Evolutionary conservation across 768 basidiomycete genomes (phyloP), one percentile per base, ranked within the genome.

Genomic region (Calocybe indica): DNA sequence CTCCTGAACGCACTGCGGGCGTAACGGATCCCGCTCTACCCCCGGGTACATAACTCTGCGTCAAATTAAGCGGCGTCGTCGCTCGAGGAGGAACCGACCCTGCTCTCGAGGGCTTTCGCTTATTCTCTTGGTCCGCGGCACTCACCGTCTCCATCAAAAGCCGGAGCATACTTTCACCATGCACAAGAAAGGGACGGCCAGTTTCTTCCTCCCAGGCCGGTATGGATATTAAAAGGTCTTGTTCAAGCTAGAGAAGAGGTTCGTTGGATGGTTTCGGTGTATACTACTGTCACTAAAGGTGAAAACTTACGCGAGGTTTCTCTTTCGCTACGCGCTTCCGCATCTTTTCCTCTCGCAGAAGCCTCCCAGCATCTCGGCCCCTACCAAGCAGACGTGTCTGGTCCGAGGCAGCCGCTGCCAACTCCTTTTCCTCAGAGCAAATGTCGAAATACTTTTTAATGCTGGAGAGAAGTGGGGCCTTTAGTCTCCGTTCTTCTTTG

Each of bases 281-380:
- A 31, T 6, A 33, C 11, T 14, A 14, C 2, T 32, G n/a, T 43
- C 30, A 2, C 10, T 22, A 12, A 43, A 30, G 7, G 12, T 47
- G 31, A 10, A 35, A 10, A 68, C 83, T 52, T 61, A 96, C 95
- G 60, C 88, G 79, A 28, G 95, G 95, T 60, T 96, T 97, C 68
- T 95, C 87, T 62, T 90, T 88, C 48, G 75, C 76, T 10, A 99
- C 92, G 29, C 94, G 75, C 64, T 97, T 98, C 46, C 95, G 77
- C 85, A 95, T 92, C 75, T 96, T 96, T 71, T 97, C 95, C 65
- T 99, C 95, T 50, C 91, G 78, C 45, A 97, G 67, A 33, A 99
- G 66, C 13, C 91, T 73, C 5, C 92, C 92, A 5, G 92, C 87
- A 70, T 92, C 88, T 47, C 91, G 75, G 28, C 89, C 90, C 58